Percentiles rank a stretch among this genome's conserved stretches.
Conservation (phyloP, 1,284 basidiomycete species). For the Heterobasidion occidentale region DNA sequence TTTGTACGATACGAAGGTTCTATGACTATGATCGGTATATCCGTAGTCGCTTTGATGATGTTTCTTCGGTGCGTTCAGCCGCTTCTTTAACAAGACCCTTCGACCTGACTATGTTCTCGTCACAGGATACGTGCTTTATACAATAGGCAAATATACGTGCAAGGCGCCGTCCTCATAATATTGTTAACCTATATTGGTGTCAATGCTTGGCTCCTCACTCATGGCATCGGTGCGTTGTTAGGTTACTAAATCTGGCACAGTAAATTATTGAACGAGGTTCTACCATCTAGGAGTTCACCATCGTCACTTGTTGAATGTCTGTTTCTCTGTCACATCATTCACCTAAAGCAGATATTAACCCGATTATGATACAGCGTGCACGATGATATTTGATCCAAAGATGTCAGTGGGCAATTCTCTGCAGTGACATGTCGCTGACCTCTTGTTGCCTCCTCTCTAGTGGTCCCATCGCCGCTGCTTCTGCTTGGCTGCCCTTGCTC, state of each 20-base stretch:
- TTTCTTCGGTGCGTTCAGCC: conserved; percentile 31
- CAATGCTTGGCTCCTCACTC: conserved; percentile 40
- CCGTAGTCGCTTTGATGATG: conserved; percentile 47
- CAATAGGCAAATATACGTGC: conserved; percentile 23
- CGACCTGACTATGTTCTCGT: neutral
- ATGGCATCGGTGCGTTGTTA: conserved; percentile 26
- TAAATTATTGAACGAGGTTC: too few species aligned
- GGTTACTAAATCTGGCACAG: neutral
- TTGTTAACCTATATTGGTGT: conserved; percentile 33
- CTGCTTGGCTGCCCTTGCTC: conserved; percentile 47
- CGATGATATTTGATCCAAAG: conserved; percentile 46
- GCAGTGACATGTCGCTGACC: neutral
- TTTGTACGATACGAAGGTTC: conserved; percentile 45
- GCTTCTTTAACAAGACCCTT: neutral
- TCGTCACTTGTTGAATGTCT: too few species aligned
- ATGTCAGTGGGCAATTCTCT: conserved; percentile 5
- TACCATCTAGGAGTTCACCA: too few species aligned
- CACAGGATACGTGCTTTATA: conserved; percentile 40
- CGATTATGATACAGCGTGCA: conserved; percentile 31
- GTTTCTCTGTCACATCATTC: too few species aligned
- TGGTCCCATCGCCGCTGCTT: conserved; percentile 30
- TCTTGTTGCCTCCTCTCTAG: conserved; percentile 20
- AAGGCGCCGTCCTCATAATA: conserved; percentile 26
- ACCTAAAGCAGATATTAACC: neutral
- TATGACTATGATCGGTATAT: conserved; percentile 40